Conservation (phyloP, 192 early-diverging fungal species). For the Bifiguratus adelaidae region DNA sequence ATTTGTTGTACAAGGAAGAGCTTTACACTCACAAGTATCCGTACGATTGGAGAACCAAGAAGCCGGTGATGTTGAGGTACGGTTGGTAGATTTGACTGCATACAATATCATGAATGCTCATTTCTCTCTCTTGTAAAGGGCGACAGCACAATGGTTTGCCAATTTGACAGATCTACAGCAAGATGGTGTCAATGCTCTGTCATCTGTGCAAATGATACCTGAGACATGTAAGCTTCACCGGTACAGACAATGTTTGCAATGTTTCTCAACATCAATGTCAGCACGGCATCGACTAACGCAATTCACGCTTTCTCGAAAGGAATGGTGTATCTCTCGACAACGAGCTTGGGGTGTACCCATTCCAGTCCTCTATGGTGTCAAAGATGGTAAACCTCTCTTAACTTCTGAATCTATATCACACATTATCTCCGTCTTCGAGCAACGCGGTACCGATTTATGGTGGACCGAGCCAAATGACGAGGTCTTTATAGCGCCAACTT, state of each 20-base stretch:
- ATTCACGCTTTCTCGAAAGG: constrained; percentile 55
- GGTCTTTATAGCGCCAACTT: constrained; percentile 46
- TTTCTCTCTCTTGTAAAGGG: constrained; percentile 23
- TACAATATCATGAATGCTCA: neutral
- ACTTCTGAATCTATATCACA: constrained; percentile 52
- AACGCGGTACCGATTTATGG: constrained; percentile 51
- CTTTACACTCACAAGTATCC: constrained; percentile 64
- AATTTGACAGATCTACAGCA: constrained; percentile 53
- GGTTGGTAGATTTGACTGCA: neutral
- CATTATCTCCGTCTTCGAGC: constrained; percentile 40
- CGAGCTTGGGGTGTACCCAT: constrained; percentile 77
- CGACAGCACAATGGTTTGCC: constrained; percentile 80
- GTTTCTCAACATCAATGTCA: constrained; percentile 8
- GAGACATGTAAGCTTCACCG: constrained; percentile 23
- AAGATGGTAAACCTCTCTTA: constrained; percentile 49
- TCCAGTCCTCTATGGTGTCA: constrained; percentile 57
- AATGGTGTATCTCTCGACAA: constrained; percentile 83
- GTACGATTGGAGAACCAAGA: constrained; percentile 79
- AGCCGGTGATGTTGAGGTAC: constrained; percentile 58
- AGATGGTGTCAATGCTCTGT: constrained; percentile 41
- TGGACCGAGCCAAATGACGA: constrained; percentile 55
- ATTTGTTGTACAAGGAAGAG: constrained; percentile 33
- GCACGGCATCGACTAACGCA: constrained; percentile 44
- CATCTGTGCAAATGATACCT: constrained; percentile 47
- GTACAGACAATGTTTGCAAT: neutral